Evolutionary conservation across 768 basidiomycete species (phyloP).

Genomic region (Glaciozyma martinii): DNA sequence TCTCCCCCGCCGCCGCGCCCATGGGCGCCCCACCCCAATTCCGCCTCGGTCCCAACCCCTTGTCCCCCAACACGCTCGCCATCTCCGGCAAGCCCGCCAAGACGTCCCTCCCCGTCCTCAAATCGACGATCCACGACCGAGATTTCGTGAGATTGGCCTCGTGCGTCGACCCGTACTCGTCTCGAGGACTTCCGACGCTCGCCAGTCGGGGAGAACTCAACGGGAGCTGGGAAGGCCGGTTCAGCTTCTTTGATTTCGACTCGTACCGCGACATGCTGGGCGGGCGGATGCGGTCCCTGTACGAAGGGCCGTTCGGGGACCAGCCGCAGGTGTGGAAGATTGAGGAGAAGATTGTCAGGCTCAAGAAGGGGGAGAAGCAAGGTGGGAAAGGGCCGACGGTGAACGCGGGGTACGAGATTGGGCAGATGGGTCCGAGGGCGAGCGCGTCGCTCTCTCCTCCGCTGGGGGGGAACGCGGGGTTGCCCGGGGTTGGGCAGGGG

Average conservation of each 20-base stretch:
- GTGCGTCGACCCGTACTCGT: slow-evolving; percentile 39
- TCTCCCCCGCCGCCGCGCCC: neutral
- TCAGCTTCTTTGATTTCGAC: slow-evolving; percentile 66
- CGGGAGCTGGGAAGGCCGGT: slow-evolving; percentile 36
- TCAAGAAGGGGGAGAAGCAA: slow-evolving; percentile 19
- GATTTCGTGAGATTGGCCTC: slow-evolving; percentile 37
- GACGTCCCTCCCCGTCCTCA: slow-evolving; percentile 23
- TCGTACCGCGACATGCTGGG: slow-evolving; percentile 49
- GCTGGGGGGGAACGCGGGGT: neutral
- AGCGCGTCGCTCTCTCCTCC: neutral
- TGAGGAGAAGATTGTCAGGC: slow-evolving; percentile 26
- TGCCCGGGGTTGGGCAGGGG: neutral
- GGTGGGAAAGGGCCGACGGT: slow-evolving; percentile 35
- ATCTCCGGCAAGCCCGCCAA: slow-evolving; percentile 15
- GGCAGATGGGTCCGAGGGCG: neutral
- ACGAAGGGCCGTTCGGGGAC: slow-evolving; percentile 64
- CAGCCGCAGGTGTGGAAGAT: slow-evolving; percentile 88
- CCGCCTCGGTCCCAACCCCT: neutral
- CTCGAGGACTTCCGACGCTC: slow-evolving; percentile 34
- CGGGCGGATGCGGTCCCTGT: slow-evolving; percentile 47
- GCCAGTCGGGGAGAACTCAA: slow-evolving; percentile 21
- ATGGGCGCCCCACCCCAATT: slow-evolving; percentile 13
- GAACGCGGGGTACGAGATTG: slow-evolving; percentile 35
- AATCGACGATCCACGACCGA: slow-evolving; percentile 38
- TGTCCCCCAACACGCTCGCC: neutral